Evolutionary conservation across 2,329 filamentous ascomycete species (phyloP).

Genomic region (Alternaria dauci): DNA sequence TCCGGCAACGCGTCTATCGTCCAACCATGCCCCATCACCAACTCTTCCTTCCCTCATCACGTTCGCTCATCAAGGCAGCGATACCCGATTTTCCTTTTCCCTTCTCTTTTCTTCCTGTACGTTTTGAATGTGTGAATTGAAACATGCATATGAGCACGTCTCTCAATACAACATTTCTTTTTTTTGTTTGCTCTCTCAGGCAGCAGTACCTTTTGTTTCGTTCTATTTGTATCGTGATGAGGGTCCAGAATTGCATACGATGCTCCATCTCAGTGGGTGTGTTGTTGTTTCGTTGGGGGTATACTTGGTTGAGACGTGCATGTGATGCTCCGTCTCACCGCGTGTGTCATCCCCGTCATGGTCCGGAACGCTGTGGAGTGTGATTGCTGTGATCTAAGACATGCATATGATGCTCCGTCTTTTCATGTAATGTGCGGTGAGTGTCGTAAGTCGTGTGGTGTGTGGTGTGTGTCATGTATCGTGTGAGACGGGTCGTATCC

Average conservation of each 20-base stretch:
- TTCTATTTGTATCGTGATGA: background rate
- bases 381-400: background rate
- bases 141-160: background rate
- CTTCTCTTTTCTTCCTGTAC: background rate
- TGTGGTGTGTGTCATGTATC: background rate
- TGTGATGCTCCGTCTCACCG: background rate
- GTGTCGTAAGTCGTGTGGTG: background rate
- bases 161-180: background rate
- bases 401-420: background rate
- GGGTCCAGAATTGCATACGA: background rate
- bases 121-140: background rate
- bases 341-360: background rate
- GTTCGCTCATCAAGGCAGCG: background rate
- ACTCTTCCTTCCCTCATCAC: background rate
- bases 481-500: background rate
- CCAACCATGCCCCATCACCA: background rate
- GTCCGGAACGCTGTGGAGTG: background rate
- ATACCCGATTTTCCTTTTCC: background rate
- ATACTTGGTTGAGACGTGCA: background rate
- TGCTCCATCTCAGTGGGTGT: background rate
- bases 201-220: background rate
- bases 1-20: background rate
- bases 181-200: background rate
- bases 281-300: background rate
- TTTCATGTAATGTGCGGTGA: background rate